Base-by-base conservation (phyloP, 495 filamentous ascomycete genomes). In the Xylaria telfairii region DNA sequence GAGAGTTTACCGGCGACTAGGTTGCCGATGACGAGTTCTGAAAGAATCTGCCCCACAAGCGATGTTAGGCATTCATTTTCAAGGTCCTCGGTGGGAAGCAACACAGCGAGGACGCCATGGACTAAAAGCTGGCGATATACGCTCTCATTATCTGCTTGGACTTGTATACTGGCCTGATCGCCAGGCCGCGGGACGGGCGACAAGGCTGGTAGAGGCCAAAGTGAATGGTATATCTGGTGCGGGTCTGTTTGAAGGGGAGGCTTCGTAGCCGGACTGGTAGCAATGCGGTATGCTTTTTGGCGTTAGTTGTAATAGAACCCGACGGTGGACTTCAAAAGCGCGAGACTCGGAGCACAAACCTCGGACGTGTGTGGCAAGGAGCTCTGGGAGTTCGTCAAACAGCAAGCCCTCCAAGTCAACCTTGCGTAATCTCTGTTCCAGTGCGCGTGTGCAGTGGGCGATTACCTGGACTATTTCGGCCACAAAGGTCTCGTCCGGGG, bases 51-150 rank as follows among this genome's bases (percentile, higher is more conserved):
- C 49, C 89, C 87, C 67, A 98, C 90, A 59, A 99, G 84, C 9
- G 91, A 85, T 21, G 92, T 89, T 74, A 98, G 82, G 77, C 93
- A 97, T 59, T 84, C 87, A 79, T 96, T 98, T 75, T 94, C 90
- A 12, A 98, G 86, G 74, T 98, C 95, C 77, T 98, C 95, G 21
- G 93, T 96, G 6, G 96, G 96, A 41, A 99, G 85, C 30, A 98
- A 84, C 53, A 97, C 82, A 5, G 93, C 91, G 54, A 99, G 82
- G 54, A 92, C 85, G 5, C 89, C 92, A 72, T 93, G 89, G 19
- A 92, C 93, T 15, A 98, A 82, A 71, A 97, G 81, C 75, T 93
- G 92, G 77, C 93, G 89, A 82, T 96, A 97, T 65, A 87, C 84
- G 24, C 86, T 85, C 81, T 98, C 94, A 77, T 95, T 94, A 61